phyloP scores from a whole-genome alignment of 805 yeast genomes.

The Yamadazyma olivae region DNA sequence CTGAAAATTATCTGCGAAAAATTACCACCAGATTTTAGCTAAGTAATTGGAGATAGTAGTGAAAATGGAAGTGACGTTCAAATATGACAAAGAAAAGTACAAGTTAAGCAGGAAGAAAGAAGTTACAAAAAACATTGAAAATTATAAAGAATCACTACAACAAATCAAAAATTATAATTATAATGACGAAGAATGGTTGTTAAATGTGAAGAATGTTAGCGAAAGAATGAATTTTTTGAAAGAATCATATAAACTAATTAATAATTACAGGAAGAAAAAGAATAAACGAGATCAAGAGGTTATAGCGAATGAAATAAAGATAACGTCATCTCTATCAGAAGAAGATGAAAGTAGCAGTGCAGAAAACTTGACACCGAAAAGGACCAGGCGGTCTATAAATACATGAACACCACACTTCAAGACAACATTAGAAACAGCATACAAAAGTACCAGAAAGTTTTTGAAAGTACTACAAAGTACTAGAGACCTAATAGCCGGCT shows the following conservation, averaged over 20 bases:
- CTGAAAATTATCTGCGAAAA: constrained; percentile 6
- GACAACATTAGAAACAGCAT: too few species aligned
- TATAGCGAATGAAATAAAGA: background rate
- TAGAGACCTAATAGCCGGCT: too few species aligned
- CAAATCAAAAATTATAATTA: constrained; percentile 5
- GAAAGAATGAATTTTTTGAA: constrained; percentile 25
- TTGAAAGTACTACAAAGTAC: too few species aligned
- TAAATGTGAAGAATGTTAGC: constrained; percentile 20
- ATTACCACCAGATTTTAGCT: too few species aligned
- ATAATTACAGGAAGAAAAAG: constrained; percentile 15
- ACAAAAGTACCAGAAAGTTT: too few species aligned
- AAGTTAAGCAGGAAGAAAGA: too few species aligned
- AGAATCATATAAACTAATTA: constrained; percentile 25
- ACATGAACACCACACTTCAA: too few species aligned
- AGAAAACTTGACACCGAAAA: too few species aligned
- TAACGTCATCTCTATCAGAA: constrained; percentile 3
- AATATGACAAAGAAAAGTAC: too few species aligned
- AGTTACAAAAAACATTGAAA: constrained; percentile 3
- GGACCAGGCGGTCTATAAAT: too few species aligned
- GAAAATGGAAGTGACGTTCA: too few species aligned
- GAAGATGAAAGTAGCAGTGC: constrained; percentile 11
- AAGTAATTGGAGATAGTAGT: background rate
- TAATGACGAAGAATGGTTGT: constrained; percentile 19
- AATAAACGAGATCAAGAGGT: background rate
- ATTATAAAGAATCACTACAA: constrained; percentile 6